Evolutionary conservation across 1,139 yeast genomes (phyloP).

Genomic region (Magnusiomyces clavatus): DNA sequence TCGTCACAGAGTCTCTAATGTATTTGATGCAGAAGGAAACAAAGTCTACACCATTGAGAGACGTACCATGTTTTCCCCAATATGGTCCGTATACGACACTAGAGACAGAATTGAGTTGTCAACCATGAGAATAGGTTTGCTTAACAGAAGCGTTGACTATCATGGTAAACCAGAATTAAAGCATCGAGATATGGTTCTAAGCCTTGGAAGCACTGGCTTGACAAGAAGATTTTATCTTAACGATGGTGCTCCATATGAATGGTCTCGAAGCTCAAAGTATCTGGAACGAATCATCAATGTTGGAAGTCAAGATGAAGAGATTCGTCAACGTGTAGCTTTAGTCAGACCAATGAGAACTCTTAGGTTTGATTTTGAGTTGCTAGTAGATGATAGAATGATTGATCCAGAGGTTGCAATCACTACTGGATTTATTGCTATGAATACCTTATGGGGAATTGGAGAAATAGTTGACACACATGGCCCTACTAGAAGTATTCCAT

Average conservation of each 20-base stretch:
- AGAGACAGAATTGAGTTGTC: conserved; percentile 46
- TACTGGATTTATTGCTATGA: conserved; percentile 52
- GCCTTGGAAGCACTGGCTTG: conserved; percentile 28
- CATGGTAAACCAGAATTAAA: conserved; percentile 41
- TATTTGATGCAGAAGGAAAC: conserved; percentile 41
- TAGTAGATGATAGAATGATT: conserved; percentile 41
- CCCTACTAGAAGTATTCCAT: conserved; percentile 36
- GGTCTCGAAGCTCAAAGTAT: conserved; percentile 46
- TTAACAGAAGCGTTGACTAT: conserved; percentile 42
- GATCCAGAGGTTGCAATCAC: conserved; percentile 47
- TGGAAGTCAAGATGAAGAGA: conserved; percentile 49
- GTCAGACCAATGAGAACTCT: conserved; percentile 52
- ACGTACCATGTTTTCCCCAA: conserved; percentile 41
- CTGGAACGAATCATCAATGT: conserved; percentile 48
- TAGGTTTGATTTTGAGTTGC: conserved; percentile 51
- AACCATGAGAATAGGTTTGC: conserved; percentile 44
- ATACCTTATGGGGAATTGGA: conserved; percentile 58
- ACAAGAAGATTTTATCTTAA: conserved; percentile 37
- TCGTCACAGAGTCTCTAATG: conserved; percentile 40
- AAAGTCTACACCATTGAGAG: conserved; percentile 47
- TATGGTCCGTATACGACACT: conserved; percentile 43
- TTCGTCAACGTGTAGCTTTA: conserved; percentile 45
- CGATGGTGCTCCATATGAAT: conserved; percentile 48
- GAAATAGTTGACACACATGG: conserved; percentile 47
- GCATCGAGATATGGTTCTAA: conserved; percentile 35